A percentile compares a stretch with the other conserved stretches of the same genome.
Evolutionary conservation across 345 rosid species (phyloP).

Genomic region (Citrus sp.): DNA sequence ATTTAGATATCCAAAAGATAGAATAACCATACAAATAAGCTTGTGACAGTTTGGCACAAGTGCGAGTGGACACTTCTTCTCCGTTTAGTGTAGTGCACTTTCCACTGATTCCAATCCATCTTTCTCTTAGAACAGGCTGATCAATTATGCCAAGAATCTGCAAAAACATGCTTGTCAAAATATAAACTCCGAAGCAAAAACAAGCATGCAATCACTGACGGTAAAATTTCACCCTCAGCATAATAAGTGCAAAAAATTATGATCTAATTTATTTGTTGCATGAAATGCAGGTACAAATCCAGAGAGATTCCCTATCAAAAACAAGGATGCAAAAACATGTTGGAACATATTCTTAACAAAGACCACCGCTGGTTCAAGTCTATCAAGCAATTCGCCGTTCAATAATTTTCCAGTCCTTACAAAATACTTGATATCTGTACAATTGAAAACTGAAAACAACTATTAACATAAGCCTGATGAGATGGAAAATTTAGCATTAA

Average conservation of each 20-base stretch:
- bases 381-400: not conserved
- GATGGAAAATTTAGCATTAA: not conserved
- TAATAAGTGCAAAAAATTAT: not conserved
- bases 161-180: conserved; percentile 4
- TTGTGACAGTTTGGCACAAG: conserved; percentile 59
- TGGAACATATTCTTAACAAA: not conserved
- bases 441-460: conserved; percentile 1
- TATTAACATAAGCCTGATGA: not conserved
- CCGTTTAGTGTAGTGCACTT: conserved; percentile 77
- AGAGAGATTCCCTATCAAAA: not conserved
- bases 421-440: not conserved
- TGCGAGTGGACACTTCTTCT: conserved; percentile 64
- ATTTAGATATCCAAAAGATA: not conserved
- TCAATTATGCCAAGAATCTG: conserved; percentile 91
- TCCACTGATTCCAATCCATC: conserved; percentile 88
- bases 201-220: not conserved
- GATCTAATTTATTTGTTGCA: not conserved
- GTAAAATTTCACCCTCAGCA: not conserved
- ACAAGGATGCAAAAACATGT: not conserved
- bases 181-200: not conserved
- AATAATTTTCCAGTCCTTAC: not conserved
- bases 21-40: conserved; percentile 77
- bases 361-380: not conserved
- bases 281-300: not conserved
- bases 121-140: conserved; percentile 83